Percentiles rank a stretch among this genome's conserved stretches.
Evolutionary conservation across 371 early-diverging fungal genomes (phyloP).

Genomic region (Lichtheimia ornata): DNA sequence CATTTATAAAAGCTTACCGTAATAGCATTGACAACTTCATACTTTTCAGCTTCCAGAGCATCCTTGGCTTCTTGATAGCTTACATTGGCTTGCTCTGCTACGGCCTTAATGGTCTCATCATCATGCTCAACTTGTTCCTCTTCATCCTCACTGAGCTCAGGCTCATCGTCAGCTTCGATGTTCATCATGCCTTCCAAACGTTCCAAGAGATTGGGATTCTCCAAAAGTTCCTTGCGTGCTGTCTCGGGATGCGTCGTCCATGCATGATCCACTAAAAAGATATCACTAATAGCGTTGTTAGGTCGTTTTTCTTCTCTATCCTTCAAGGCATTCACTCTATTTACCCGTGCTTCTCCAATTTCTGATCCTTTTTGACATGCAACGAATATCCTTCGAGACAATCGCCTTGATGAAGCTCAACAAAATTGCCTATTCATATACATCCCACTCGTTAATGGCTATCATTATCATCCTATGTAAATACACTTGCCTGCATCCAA

Average conservation of each 20-base stretch:
- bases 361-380: slow-evolving; percentile 53
- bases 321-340: background rate
- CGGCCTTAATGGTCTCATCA: slow-evolving; percentile 49
- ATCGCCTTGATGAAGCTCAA: slow-evolving; percentile 63
- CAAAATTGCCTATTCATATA: slow-evolving; percentile 27
- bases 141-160: slow-evolving; percentile 34
- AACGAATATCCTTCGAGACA: slow-evolving; percentile 57
- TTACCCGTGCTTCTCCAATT: slow-evolving; percentile 58
- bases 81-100: slow-evolving; percentile 65
- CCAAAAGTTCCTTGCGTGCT: slow-evolving; percentile 53
- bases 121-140: slow-evolving; percentile 40
- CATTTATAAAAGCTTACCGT: slow-evolving; percentile 37
- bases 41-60: slow-evolving; percentile 58
- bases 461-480: background rate
- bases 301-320: background rate
- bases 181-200: slow-evolving; percentile 68
- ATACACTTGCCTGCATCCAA: slow-evolving; percentile 56
- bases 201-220: slow-evolving; percentile 56
- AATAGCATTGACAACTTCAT: slow-evolving; percentile 69
- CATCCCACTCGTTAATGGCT: background rate
- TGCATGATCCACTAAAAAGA: slow-evolving; percentile 72
- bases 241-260: slow-evolving; percentile 72
- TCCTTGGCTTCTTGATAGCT: slow-evolving; percentile 53
- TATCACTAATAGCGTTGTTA: slow-evolving; percentile 36
- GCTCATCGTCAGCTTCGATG: slow-evolving; percentile 47